Conservation (phyloP, 2,329 filamentous ascomycete species). For the Arthrobotrys musiformis region DNA sequence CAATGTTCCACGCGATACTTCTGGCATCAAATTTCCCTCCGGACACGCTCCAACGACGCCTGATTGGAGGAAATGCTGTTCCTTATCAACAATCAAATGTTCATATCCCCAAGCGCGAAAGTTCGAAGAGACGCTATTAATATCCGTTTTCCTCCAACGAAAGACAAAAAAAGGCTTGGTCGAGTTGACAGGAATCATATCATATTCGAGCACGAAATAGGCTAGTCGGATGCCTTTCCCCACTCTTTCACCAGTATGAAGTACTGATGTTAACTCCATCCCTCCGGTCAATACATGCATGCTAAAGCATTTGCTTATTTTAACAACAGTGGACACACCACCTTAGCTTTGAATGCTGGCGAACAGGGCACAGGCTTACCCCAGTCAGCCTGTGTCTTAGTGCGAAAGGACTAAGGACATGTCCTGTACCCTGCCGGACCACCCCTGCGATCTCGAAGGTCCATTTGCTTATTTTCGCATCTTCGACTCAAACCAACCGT, state of each 20-base stretch:
- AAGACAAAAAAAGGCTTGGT: constrained; percentile 6
- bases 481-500: constrained; percentile 43
- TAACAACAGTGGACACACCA: neutral
- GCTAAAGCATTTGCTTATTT: constrained; percentile 28
- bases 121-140: constrained; percentile 50
- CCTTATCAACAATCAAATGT: neutral
- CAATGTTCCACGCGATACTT: constrained; percentile 6
- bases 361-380: constrained; percentile 31
- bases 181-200: neutral
- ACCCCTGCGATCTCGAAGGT: constrained; percentile 15
- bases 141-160: constrained; percentile 26
- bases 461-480: constrained; percentile 2
- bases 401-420: constrained; percentile 6
- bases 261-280: neutral
- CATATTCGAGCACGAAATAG: neutral
- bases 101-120: constrained; percentile 46
- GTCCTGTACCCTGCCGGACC: neutral
- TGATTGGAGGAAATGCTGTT: constrained; percentile 45
- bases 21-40: constrained; percentile 42
- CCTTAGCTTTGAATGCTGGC: neutral
- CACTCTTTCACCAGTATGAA: too few relatives aligned
- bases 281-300: neutral
- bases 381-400: constrained; percentile 36
- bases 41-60: neutral
- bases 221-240: constrained; percentile 12